Conservation (phyloP, 495 filamentous ascomycete genomes). For the Bacidia gigantensis region DNA sequence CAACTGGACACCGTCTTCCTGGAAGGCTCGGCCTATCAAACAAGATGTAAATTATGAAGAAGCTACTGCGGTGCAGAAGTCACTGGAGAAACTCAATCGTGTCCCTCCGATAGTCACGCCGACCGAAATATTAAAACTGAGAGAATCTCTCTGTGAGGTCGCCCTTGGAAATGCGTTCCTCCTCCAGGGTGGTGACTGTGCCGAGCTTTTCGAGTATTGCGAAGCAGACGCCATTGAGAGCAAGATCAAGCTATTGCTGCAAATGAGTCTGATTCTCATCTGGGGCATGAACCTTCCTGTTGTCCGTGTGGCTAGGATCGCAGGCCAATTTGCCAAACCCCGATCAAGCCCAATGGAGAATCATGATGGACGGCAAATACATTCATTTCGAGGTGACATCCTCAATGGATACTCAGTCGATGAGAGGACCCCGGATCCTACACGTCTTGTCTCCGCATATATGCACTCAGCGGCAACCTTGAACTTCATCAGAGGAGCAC, state of each 20-base stretch:
- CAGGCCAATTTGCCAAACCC: conserved; percentile 94
- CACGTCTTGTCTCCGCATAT: conserved; percentile 77
- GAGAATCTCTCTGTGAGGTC: conserved; percentile 64
- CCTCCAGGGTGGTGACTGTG: conserved; percentile 90
- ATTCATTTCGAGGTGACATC: conserved; percentile 88
- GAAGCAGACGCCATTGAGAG: conserved; percentile 76
- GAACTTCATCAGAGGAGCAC: conserved; percentile 75
- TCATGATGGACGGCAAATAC: conserved; percentile 65
- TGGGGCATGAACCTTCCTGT: conserved; percentile 87
- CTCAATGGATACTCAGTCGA: conserved; percentile 68
- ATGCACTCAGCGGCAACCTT: conserved; percentile 88
- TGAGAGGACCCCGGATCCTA: conserved; percentile 65
- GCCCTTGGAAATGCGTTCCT: conserved; percentile 88
- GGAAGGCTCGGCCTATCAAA: conserved; percentile 82
- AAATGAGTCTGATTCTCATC: conserved; percentile 89
- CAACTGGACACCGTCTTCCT: conserved; percentile 53
- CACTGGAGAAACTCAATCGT: conserved; percentile 55
- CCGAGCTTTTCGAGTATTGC: conserved; percentile 96
- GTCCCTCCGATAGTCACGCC: conserved; percentile 87
- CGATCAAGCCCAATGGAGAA: conserved; percentile 77
- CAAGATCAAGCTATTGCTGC: conserved; percentile 89
- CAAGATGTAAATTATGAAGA: conserved; percentile 77
- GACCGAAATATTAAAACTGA: conserved; percentile 57
- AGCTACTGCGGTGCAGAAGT: conserved; percentile 42
- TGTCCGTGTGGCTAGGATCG: conserved; percentile 88